Evolutionary conservation across 2,329 filamentous ascomycete genomes (phyloP).

Genomic region (Ceratocystis colombiana): DNA sequence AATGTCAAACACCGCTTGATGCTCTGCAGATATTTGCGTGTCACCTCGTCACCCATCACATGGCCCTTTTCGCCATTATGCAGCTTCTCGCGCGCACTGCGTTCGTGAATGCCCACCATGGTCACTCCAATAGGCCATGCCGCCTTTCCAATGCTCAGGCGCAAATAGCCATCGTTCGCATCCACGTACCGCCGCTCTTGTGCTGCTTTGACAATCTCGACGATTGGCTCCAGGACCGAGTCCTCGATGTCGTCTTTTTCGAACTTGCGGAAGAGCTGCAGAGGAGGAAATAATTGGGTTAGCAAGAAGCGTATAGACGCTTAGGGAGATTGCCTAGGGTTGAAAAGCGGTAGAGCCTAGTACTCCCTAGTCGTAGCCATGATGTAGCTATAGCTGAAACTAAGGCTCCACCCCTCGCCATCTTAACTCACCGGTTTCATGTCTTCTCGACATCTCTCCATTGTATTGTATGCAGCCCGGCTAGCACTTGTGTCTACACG

Average conservation of each 20-base stretch:
- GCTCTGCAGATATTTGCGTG: slow-evolving; percentile 90
- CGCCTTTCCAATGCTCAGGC: slow-evolving; percentile 87
- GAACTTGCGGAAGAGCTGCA: slow-evolving; percentile 70
- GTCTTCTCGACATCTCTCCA: slow-evolving; percentile 78
- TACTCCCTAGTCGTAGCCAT: no score
- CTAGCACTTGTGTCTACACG: slow-evolving; percentile 59
- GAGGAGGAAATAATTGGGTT: slow-evolving; percentile 11
- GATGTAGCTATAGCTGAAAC: no score
- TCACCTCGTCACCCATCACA: slow-evolving; percentile 94
- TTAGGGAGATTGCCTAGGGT: not conserved
- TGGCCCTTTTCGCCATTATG: slow-evolving; percentile 82
- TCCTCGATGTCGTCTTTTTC: slow-evolving; percentile 72
- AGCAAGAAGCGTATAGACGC: slow-evolving; percentile 10
- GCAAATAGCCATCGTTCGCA: slow-evolving; percentile 88
- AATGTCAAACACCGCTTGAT: slow-evolving; percentile 96
- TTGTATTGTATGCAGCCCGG: slow-evolving; percentile 70
- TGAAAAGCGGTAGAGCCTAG: not conserved
- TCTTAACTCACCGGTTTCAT: slow-evolving; percentile 57
- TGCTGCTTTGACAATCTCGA: slow-evolving; percentile 84
- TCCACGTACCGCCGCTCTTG: slow-evolving; percentile 89
- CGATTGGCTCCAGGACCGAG: slow-evolving; percentile 66
- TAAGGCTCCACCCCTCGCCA: not conserved
- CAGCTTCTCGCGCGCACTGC: slow-evolving; percentile 87
- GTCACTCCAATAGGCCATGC: slow-evolving; percentile 99
- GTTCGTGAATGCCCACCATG: slow-evolving; percentile 99